Percentiles rank a stretch among this genome's conserved stretches.
phyloP scores from a whole-genome alignment of 2,329 filamentous ascomycete species.

The Trichoderma sp. region DNA sequence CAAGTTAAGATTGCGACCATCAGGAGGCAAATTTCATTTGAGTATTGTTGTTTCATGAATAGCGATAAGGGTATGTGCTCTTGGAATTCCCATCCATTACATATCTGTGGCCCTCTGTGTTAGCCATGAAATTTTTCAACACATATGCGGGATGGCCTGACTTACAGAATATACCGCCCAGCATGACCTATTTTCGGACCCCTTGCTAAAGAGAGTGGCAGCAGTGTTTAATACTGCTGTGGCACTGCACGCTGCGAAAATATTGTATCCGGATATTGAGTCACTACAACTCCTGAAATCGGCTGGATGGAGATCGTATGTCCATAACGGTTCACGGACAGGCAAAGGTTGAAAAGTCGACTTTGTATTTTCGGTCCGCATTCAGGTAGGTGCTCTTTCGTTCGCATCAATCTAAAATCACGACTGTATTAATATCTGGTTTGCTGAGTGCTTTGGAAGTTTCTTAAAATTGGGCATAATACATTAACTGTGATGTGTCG shows the following conservation, averaged over 20 bases:
- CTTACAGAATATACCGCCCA: conserved; percentile 5
- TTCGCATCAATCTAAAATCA: too few species aligned
- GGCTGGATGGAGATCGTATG: not conserved
- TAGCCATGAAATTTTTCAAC: too few species aligned
- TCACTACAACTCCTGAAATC: not conserved
- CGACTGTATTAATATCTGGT: too few species aligned
- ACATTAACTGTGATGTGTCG: too few species aligned
- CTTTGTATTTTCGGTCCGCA: too few species aligned
- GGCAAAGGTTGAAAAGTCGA: not conserved
- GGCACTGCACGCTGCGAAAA: not conserved
- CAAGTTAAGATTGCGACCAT: not conserved
- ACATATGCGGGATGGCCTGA: not conserved
- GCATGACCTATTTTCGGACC: not conserved
- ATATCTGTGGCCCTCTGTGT: not conserved
- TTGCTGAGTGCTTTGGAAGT: too few species aligned
- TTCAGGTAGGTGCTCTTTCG: too few species aligned
- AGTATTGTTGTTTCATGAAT: not conserved
- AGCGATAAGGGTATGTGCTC: not conserved
- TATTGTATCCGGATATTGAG: not conserved
- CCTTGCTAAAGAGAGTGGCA: not conserved
- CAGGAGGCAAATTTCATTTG: not conserved
- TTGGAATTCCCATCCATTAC: not conserved
- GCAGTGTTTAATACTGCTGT: not conserved
- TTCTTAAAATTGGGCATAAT: too few species aligned
- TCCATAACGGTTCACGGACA: not conserved